Evolutionary conservation across 495 filamentous ascomycete genomes (phyloP).

Genomic region (Cercophora scortea): DNA sequence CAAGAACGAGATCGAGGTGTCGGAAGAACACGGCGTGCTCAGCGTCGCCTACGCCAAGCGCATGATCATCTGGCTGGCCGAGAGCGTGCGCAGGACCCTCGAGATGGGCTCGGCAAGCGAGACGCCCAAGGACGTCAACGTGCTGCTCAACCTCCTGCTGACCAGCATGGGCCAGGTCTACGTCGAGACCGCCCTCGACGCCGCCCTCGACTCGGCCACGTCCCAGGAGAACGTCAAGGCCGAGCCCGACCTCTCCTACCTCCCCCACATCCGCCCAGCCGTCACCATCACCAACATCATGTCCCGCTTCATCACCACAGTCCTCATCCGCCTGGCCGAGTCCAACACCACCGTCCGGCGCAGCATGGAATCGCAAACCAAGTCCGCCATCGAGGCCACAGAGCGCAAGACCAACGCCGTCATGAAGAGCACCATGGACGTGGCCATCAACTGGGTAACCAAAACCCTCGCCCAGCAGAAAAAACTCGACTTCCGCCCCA

Average conservation of each 20-base stretch:
- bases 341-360: slow-evolving; percentile 82
- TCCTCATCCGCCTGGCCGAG: slow-evolving; percentile 82
- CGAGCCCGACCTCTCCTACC: slow-evolving; percentile 83
- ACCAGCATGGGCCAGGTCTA: slow-evolving; percentile 90
- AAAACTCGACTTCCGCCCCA: slow-evolving; percentile 87
- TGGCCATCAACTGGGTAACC: slow-evolving; percentile 67
- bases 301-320: slow-evolving; percentile 79
- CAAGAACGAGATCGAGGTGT: slow-evolving; percentile 76
- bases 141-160: slow-evolving; percentile 75
- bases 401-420: slow-evolving; percentile 86
- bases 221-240: slow-evolving; percentile 67
- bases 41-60: slow-evolving; percentile 82
- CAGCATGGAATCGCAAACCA: slow-evolving; percentile 82
- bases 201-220: slow-evolving; percentile 65
- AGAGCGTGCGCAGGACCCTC: slow-evolving; percentile 86
- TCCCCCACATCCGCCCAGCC: slow-evolving; percentile 67
- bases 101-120: slow-evolving; percentile 81
- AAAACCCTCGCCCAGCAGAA: slow-evolving; percentile 73
- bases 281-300: slow-evolving; percentile 90
- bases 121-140: slow-evolving; percentile 89
- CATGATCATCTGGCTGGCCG: slow-evolving; percentile 97
- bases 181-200: slow-evolving; percentile 87
- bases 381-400: slow-evolving; percentile 60
- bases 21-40: slow-evolving; percentile 78
- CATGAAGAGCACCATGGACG: slow-evolving; percentile 79